phyloP scores from a whole-genome alignment of 306 rosid genomes.

The Prunus mongolica region DNA sequence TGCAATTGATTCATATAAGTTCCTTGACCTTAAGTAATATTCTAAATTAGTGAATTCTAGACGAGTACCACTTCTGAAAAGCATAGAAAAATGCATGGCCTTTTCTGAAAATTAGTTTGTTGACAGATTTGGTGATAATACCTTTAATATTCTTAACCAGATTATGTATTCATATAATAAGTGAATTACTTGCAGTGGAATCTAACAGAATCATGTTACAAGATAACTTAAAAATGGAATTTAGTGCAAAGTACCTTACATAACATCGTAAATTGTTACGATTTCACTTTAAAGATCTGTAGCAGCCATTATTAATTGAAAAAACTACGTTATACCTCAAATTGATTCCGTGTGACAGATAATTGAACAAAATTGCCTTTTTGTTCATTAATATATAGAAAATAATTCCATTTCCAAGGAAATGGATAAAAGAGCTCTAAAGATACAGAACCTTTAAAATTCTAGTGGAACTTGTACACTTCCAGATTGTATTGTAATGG shows the following conservation, averaged over 20 bases:
- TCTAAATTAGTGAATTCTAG: not conserved
- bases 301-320: not conserved
- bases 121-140: not conserved
- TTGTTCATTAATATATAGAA: not conserved
- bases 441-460: not conserved
- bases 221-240: too few relatives aligned
- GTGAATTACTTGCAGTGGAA: too few relatives aligned
- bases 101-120: not conserved
- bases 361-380: not conserved
- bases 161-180: not conserved
- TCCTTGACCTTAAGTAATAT: not conserved
- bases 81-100: not conserved
- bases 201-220: too few relatives aligned
- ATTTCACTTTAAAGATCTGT: not conserved
- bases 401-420: not conserved
- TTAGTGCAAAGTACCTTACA: too few relatives aligned
- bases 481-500: too few relatives aligned
- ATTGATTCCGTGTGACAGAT: not conserved
- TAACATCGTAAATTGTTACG: not conserved
- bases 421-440: not conserved
- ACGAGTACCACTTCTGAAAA: not conserved
- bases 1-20: conserved; percentile 33
- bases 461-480: not conserved
- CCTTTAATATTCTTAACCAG: not conserved
- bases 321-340: not conserved